These are phyloP conservation scores for Penicillium decumbens DNA, from an alignment of 2,329 filamentous ascomycete species.

Conservation along the genomic window DNA sequence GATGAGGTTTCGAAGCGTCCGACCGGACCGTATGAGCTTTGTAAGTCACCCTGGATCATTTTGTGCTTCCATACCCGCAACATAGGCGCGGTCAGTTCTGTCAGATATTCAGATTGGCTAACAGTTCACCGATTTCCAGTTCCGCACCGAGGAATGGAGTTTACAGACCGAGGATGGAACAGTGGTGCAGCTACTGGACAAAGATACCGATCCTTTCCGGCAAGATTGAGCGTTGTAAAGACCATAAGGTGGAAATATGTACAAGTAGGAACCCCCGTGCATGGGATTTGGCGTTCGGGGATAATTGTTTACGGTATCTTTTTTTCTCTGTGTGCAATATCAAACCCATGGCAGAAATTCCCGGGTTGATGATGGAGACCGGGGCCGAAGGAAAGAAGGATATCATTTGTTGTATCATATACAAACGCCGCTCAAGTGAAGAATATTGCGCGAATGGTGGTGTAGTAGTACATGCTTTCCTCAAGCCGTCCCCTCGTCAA, in stretches of 20 bases:
- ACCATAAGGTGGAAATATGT: constrained; percentile 30
- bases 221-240: constrained; percentile 33
- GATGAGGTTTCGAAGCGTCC: constrained; percentile 75
- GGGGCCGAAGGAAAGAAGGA: constrained; percentile 25
- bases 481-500: constrained; percentile 6
- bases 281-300: constrained; percentile 23
- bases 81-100: neutral
- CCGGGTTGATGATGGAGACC: neutral
- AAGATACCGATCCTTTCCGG: constrained; percentile 65
- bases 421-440: constrained; percentile 37
- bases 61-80: neutral
- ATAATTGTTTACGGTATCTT: constrained; percentile 10
- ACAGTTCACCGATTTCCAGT: constrained; percentile 44
- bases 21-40: constrained; percentile 60
- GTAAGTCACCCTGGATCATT: constrained; percentile 40
- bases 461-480: constrained; percentile 38
- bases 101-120: neutral
- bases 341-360: neutral
- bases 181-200: constrained; percentile 69
- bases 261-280: constrained; percentile 21
- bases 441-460: constrained; percentile 28
- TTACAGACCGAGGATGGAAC: constrained; percentile 63
- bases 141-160: constrained; percentile 88
- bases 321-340: constrained; percentile 1
- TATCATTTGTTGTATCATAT: constrained; percentile 41